Conservation (phyloP, 768 basidiomycete species). For the Hypholoma sublateritium region DNA sequence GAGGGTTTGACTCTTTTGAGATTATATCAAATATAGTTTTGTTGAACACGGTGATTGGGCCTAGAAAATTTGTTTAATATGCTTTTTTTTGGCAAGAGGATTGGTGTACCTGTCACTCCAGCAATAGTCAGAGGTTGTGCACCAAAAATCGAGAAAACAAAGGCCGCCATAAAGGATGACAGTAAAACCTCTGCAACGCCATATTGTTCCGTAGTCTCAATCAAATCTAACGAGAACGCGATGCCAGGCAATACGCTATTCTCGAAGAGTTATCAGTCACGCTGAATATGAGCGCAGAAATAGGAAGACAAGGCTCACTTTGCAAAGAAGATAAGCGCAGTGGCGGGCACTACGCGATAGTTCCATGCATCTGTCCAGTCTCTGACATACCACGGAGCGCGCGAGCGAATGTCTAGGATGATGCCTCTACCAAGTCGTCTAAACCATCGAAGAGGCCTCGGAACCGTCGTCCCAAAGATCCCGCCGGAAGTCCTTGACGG, state of each 20-base stretch:
- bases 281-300: neutral
- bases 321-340: slow-evolving; percentile 82
- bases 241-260: slow-evolving; percentile 82
- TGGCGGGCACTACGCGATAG: slow-evolving; percentile 86
- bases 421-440: slow-evolving; percentile 59
- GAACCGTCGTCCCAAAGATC: slow-evolving; percentile 9
- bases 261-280: neutral
- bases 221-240: slow-evolving; percentile 89
- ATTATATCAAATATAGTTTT: slow-evolving; percentile 85
- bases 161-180: slow-evolving; percentile 86
- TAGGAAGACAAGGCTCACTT: slow-evolving; percentile 48
- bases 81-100: neutral
- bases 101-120: slow-evolving; percentile 73
- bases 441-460: slow-evolving; percentile 24
- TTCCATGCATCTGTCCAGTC: slow-evolving; percentile 95
- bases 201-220: slow-evolving; percentile 88
- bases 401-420: slow-evolving; percentile 61
- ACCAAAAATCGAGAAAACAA: slow-evolving; percentile 83
- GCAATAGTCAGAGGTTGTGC: slow-evolving; percentile 92
- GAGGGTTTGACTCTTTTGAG: slow-evolving; percentile 51
- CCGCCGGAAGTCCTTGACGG: slow-evolving; percentile 9
- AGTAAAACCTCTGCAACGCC: slow-evolving; percentile 86
- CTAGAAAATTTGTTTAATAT: slow-evolving; percentile 31
- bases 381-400: slow-evolving; percentile 76
- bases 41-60: slow-evolving; percentile 92